Evolutionary conservation across 306 rosid species (phyloP).

Genomic region (Cucurbita maxima): DNA sequence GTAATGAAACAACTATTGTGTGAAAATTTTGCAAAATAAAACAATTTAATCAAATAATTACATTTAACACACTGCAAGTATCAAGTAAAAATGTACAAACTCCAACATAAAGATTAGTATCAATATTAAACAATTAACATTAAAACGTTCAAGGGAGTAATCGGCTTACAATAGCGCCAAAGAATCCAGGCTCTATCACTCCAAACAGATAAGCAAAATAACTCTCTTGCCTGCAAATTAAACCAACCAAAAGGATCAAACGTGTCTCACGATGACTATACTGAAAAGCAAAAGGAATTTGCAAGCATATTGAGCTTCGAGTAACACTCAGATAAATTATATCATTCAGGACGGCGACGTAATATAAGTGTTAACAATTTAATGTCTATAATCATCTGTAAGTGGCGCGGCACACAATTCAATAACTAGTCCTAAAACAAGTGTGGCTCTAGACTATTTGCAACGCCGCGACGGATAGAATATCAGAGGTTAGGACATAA

Average conservation of each 20-base stretch:
- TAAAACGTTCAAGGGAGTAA: not conserved
- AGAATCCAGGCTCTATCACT: slow-evolving; percentile 72
- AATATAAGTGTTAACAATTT: not conserved
- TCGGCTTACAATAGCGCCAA: slow-evolving; percentile 67
- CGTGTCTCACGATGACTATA: not conserved
- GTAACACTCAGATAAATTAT: not conserved
- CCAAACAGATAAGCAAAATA: slow-evolving; percentile 85
- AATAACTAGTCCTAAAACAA: not conserved
- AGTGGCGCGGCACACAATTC: not conserved
- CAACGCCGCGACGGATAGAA: not conserved
- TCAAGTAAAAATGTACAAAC: not conserved
- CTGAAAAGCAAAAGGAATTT: not conserved
- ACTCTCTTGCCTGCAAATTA: slow-evolving; percentile 66
- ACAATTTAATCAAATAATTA: not conserved
- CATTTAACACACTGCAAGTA: not conserved
- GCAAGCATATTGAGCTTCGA: not conserved
- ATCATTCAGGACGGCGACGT: not conserved
- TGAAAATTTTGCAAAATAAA: not conserved
- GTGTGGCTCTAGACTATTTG: not conserved
- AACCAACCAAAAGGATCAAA: not conserved
- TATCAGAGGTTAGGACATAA: not conserved
- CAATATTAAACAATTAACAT: not conserved
- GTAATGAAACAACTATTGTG: too few species aligned
- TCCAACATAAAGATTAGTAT: not conserved
- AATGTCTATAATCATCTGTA: not conserved